These are phyloP conservation scores for Fusarium concolor DNA, from an alignment of 2,329 filamentous ascomycete genomes.

Conservation along the genomic window DNA sequence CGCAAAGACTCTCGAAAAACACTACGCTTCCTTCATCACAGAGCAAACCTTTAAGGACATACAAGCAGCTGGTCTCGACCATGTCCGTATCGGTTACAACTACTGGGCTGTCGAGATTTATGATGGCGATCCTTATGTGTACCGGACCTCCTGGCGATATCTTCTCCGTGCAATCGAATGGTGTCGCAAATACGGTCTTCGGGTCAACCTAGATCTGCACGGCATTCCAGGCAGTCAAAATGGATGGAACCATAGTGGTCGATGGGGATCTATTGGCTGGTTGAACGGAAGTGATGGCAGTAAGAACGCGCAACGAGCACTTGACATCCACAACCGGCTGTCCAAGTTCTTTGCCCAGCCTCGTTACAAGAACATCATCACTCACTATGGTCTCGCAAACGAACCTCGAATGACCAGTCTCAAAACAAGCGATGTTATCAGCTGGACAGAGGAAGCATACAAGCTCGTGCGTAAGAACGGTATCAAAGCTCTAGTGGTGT, in stretches of 20 bases:
- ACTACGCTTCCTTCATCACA: constrained; percentile 90
- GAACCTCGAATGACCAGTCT: constrained; percentile 90
- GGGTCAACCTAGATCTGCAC: constrained; percentile 93
- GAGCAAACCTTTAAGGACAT: constrained; percentile 89
- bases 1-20: constrained; percentile 81
- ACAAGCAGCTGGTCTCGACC: constrained; percentile 87
- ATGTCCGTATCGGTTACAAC: constrained; percentile 94
- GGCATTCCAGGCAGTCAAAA: constrained; percentile 94
- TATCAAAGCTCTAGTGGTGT: constrained; percentile 77
- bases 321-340: constrained; percentile 88
- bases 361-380: constrained; percentile 90
- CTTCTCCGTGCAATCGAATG: constrained; percentile 93
- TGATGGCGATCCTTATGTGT: constrained; percentile 86
- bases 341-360: constrained; percentile 93
- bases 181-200: constrained; percentile 89
- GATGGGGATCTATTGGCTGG: constrained; percentile 85
- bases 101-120: constrained; percentile 96
- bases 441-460: constrained; percentile 83
- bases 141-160: constrained; percentile 91
- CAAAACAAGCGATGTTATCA: constrained; percentile 72
- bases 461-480: constrained; percentile 81
- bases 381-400: constrained; percentile 94
- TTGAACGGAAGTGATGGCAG: constrained; percentile 88
- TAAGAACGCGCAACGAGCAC: constrained; percentile 80
- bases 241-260: constrained; percentile 96